Base-by-base conservation (phyloP, 2,329 filamentous ascomycete genomes). In the Monilinia aucupariae region DNA sequence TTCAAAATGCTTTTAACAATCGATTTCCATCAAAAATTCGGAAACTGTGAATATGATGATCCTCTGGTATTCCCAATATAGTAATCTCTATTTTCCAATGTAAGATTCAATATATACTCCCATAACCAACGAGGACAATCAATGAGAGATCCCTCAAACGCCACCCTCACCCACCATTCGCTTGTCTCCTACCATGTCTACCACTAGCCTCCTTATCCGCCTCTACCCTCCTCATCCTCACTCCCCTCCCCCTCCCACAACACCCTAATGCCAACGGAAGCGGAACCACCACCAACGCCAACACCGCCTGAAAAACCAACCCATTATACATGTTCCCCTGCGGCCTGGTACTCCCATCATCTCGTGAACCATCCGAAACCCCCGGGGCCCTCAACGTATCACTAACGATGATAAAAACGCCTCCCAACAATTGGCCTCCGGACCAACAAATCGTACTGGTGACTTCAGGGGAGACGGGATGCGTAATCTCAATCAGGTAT, bases 391-490 rank as follows among this genome's bases (percentile, higher is more conserved):
- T 84, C 66, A 97, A 79, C 22, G 88, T 90, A 73, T 92, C 88
- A 77, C 90, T 89, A 63, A 93, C 77, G 37, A 99, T 78, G 70
- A 97, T 89, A 72, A 97, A 96, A 34, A 92, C 76, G 2, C 85
- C 92, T 15, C 94, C 94, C 0, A 96, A 76, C 9, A 97, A 76
- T 78, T 97, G 93, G 0, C 94, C 93, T 7, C 88, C 88, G 1
- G 85, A 83, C 94, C 94, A 97, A 71, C 88, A 90, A 27, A 96
- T 79, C 34, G 90, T 91, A 66, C 85, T 90, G 0, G 90, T 90
- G 51, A 97, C 83, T 76, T 96, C 93, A 0, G 94, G 92, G 48
- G 86, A 88, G 32, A 96, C 85, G 0, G 94, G 94, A 71, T 94
- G 90, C 6, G 89, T 92, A 64, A 96, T 83, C 74, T 97, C 91